Percentiles rank a stretch among this genome's conserved stretches.
Conservation (phyloP, 2,329 filamentous ascomycete genomes). For the Trichoderma semiorbis region DNA sequence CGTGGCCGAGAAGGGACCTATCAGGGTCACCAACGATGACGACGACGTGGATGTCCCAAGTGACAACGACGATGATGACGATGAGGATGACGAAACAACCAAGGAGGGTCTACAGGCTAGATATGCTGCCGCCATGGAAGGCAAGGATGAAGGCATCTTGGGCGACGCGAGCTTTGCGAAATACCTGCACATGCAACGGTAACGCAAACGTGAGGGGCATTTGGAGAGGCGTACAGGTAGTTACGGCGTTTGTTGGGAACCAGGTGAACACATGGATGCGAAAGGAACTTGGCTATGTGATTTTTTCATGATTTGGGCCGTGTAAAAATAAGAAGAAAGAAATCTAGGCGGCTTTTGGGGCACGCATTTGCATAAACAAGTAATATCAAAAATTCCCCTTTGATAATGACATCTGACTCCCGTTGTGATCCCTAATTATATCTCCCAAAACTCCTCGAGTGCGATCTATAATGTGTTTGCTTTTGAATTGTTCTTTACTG, state of each 20-base stretch:
- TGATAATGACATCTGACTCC: not conserved
- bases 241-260: slow-evolving; percentile 11
- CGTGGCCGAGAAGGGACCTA: slow-evolving; percentile 32
- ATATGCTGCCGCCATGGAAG: slow-evolving; percentile 71
- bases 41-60: slow-evolving; percentile 53
- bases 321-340: not conserved
- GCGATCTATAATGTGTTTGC: not conserved
- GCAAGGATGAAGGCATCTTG: slow-evolving; percentile 49
- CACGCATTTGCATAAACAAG: slow-evolving; percentile 3
- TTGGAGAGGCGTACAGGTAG: not conserved
- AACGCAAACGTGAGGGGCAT: slow-evolving; percentile 12
- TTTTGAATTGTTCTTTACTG: not conserved
- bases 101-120: slow-evolving; percentile 67
- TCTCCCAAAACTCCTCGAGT: slow-evolving; percentile 18
- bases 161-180: slow-evolving; percentile 61
- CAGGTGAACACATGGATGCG: not conserved
- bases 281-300: slow-evolving; percentile 4
- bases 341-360: not conserved
- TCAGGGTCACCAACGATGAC: slow-evolving; percentile 43
- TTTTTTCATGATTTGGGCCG: not conserved
- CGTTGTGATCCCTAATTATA: not conserved
- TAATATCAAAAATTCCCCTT: slow-evolving; percentile 15
- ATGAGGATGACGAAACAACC: slow-evolving; percentile 57
- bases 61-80: slow-evolving; percentile 57
- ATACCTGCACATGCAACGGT: slow-evolving; percentile 49